Evolutionary conservation across 805 yeast genomes (phyloP).

Genomic region (Suhomyces sp.): DNA sequence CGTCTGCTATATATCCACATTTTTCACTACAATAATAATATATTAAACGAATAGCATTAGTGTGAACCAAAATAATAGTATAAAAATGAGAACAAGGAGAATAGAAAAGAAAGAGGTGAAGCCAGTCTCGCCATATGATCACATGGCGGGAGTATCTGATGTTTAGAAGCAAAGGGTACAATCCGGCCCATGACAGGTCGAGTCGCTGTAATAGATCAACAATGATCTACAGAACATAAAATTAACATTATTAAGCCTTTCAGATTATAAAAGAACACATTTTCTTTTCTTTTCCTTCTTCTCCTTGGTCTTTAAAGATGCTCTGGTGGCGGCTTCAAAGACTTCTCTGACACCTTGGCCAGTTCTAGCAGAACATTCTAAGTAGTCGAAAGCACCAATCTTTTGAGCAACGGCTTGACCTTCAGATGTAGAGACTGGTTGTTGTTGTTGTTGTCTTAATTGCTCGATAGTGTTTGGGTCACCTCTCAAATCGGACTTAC

Average conservation of each 20-base stretch:
- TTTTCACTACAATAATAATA: background rate
- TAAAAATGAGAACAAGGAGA: conserved; percentile 2
- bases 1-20: too few species aligned
- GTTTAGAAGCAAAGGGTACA: too few species aligned
- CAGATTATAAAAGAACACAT: conserved; percentile 28
- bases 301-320: conserved; percentile 29
- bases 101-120: conserved; percentile 2
- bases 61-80: conserved; percentile 3
- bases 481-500: conserved; percentile 35
- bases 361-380: conserved; percentile 38
- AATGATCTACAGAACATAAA: too few species aligned
- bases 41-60: conserved; percentile 8
- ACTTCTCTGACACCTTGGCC: conserved; percentile 33
- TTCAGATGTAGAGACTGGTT: conserved; percentile 23
- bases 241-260: too few species aligned
- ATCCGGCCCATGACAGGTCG: too few species aligned
- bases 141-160: background rate
- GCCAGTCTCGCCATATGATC: conserved; percentile 1
- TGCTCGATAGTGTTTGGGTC: conserved; percentile 27
- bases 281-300: conserved; percentile 30
- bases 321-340: conserved; percentile 30
- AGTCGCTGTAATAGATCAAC: too few species aligned
- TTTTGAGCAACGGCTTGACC: conserved; percentile 29
- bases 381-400: conserved; percentile 31
- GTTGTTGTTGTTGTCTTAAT: conserved; percentile 24